Percentiles rank a stretch among this genome's conserved stretches.
Evolutionary conservation across 2,329 filamentous ascomycete genomes (phyloP).

Genomic region (Fusarium sp.): DNA sequence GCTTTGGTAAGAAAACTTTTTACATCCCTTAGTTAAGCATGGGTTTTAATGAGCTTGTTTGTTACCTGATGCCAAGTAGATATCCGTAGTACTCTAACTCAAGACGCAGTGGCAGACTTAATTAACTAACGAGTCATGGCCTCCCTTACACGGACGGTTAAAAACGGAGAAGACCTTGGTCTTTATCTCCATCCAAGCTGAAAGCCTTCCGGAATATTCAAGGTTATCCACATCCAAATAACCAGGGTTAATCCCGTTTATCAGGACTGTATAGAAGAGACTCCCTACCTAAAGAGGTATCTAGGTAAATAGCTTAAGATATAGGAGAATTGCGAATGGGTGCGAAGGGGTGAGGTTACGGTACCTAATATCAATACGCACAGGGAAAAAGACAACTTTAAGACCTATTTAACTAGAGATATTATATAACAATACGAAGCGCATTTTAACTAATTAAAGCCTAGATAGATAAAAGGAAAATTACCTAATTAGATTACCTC

Average conservation of each 20-base stretch:
- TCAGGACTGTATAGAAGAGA: neutral
- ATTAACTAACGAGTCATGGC: neutral
- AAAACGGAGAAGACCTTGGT: neutral
- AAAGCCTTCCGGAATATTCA: neutral
- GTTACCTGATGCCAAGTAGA: neutral
- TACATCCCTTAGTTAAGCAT: neutral
- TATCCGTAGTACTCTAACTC: neutral
- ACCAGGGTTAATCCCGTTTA: neutral
- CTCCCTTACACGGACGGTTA: neutral
- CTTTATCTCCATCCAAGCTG: neutral
- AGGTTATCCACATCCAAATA: neutral
- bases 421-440: too few relatives aligned
- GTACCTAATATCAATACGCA: too few relatives aligned
- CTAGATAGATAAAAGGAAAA: too few relatives aligned
- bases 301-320: neutral
- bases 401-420: too few relatives aligned
- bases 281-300: neutral
- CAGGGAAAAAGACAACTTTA: too few relatives aligned
- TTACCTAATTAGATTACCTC: too few relatives aligned
- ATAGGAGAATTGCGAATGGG: too few relatives aligned
- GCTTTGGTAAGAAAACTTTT: constrained; percentile 1
- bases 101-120: neutral
- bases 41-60: neutral
- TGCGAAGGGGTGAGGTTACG: too few relatives aligned
- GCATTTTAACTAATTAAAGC: too few relatives aligned